A percentile compares a stretch with the other conserved stretches of the same genome.
These are phyloP conservation scores for Pseudofabraea citricarpa DNA, from an alignment of 2,329 filamentous ascomycete species.

Conservation along the genomic window DNA sequence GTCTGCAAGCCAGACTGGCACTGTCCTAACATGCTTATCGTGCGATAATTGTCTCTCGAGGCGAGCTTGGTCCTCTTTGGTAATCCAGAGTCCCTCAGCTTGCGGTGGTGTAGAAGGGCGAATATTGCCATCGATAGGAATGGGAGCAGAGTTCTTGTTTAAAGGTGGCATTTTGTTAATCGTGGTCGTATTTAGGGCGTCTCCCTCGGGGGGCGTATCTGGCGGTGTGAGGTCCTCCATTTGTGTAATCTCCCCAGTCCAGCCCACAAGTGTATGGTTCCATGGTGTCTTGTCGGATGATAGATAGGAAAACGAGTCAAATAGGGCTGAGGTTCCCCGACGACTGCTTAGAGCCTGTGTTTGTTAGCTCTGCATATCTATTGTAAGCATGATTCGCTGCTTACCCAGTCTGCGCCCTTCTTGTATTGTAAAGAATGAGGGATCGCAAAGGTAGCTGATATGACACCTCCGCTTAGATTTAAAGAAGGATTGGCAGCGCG, in stretches of 20 bases:
- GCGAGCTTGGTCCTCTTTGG: slow-evolving; percentile 62
- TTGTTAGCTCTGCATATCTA: no score
- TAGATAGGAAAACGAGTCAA: slow-evolving; percentile 85
- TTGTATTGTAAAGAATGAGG: slow-evolving; percentile 55
- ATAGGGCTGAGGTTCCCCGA: slow-evolving; percentile 84
- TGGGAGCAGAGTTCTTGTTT: slow-evolving; percentile 74
- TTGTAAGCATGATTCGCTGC: no score
- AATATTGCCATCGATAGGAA: slow-evolving; percentile 62
- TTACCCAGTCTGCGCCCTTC: slow-evolving; percentile 57
- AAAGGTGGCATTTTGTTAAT: slow-evolving; percentile 42
- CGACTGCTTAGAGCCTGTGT: slow-evolving; percentile 71
- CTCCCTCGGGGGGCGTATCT: slow-evolving; percentile 42
- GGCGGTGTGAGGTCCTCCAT: slow-evolving; percentile 42
- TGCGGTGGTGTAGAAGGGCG: slow-evolving; percentile 52
- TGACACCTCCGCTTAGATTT: slow-evolving; percentile 58
- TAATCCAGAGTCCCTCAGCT: slow-evolving; percentile 66
- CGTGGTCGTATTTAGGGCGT: slow-evolving; percentile 45
- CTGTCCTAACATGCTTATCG: slow-evolving; percentile 70
- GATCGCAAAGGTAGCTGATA: slow-evolving; percentile 61
- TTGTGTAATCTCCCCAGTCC: slow-evolving; percentile 81
- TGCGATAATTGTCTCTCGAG: slow-evolving; percentile 71
- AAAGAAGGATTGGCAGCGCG: slow-evolving; percentile 52
- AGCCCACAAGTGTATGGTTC: slow-evolving; percentile 90
- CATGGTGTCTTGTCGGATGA: slow-evolving; percentile 79
- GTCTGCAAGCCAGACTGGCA: slow-evolving; percentile 87